These are phyloP conservation scores for Candida insectalens DNA, from an alignment of 805 yeast genomes.

Conservation along the genomic window DNA sequence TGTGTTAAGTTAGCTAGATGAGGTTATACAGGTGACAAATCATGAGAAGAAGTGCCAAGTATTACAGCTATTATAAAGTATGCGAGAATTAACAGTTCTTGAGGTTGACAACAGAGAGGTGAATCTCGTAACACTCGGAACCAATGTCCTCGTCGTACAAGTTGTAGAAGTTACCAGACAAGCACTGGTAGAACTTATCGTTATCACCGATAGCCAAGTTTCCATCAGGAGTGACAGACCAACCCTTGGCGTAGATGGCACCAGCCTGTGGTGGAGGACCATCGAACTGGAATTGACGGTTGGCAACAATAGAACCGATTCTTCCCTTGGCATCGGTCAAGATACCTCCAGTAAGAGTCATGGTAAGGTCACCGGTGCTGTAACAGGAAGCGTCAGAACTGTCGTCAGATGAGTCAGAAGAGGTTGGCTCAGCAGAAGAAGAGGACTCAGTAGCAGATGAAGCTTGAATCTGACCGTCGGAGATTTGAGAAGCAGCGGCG, in stretches of 20 bases:
- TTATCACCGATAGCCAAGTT: constrained; percentile 41
- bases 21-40: no score
- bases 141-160: constrained; percentile 41
- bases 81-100: constrained; percentile 15
- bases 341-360: constrained; percentile 31
- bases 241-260: constrained; percentile 42
- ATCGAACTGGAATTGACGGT: constrained; percentile 58
- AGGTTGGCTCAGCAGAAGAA: no score
- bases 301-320: constrained; percentile 50
- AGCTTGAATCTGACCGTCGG: constrained; percentile 24
- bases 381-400: background rate
- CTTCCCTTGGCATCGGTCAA: constrained; percentile 39
- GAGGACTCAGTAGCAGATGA: constrained; percentile 27
- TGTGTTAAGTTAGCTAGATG: no score
- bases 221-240: constrained; percentile 36
- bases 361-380: constrained; percentile 26
- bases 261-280: constrained; percentile 60
- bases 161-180: constrained; percentile 52
- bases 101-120: constrained; percentile 34
- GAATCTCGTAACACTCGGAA: constrained; percentile 36
- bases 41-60: no score
- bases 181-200: constrained; percentile 41
- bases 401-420: background rate
- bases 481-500: constrained; percentile 31
- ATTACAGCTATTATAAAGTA: no score